These are phyloP conservation scores for Saccharum spontaneum DNA, from an alignment of 176 grass and related monocot genomes.

Conservation along the genomic window DNA sequence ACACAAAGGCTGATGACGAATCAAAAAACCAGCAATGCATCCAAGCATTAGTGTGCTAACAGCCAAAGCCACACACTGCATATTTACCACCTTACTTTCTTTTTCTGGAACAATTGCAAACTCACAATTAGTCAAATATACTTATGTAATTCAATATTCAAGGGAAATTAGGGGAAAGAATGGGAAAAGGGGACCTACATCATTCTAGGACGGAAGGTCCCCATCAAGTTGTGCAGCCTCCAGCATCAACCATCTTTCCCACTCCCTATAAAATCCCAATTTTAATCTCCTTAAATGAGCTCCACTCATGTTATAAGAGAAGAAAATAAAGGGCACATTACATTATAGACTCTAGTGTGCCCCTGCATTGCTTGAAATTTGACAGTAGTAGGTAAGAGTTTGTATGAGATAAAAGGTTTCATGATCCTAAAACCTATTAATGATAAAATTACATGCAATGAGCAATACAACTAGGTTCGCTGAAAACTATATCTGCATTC, in stretches of 20 bases:
- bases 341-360: neutral
- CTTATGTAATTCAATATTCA: constrained; percentile 5
- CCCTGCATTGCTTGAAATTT: neutral
- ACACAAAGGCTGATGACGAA: neutral
- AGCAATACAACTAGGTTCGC: neutral
- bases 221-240: constrained; percentile 54
- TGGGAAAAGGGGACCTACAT: constrained; percentile 72
- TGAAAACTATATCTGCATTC: neutral
- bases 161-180: constrained; percentile 2
- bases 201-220: constrained; percentile 55
- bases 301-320: constrained; percentile 1
- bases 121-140: neutral
- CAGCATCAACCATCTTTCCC: constrained; percentile 95
- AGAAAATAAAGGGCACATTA: neutral
- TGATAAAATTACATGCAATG: neutral
- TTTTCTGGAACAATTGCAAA: neutral
- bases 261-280: constrained; percentile 94
- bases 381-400: neutral
- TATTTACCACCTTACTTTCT: neutral
- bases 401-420: neutral
- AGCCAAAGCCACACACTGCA: neutral
- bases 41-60: neutral
- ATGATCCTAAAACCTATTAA: neutral
- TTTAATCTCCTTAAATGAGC: constrained; percentile 51
- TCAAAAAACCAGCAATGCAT: neutral